Evolutionary conservation across 768 basidiomycete genomes (phyloP), one percentile per base, ranked within the genome.

Genomic region (Termitomyces sp.): DNA sequence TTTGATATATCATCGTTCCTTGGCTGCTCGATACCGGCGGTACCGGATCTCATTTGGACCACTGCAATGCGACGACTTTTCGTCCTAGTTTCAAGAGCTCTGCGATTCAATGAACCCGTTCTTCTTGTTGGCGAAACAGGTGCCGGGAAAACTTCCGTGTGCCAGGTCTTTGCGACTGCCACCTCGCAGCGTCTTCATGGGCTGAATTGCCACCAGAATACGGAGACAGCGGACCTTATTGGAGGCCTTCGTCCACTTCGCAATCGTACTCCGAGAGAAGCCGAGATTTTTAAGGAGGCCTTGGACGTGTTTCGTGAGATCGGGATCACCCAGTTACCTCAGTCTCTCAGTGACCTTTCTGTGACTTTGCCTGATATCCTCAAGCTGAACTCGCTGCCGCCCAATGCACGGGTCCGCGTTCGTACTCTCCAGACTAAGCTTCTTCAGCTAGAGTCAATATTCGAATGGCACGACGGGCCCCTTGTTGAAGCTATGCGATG

Each of bases 381-480:
- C 47, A 72, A 74, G 52, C 66, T 50, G 9, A 28, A 56, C 20
- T 30, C 61, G 0, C 18, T 83, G 5, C 70, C 77, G 33, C 43
- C 68, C 1, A 66, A 73, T 5, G 56, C 70, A 33, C 71, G 65
- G 23, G 50, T 64, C 4, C 70, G 70, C 28, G 64, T 89, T 9
- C 70, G 72, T 44, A 74, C 75, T 4, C 70, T 82, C 12, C 81
- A 77, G 35, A 73, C 69, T 13, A 77, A 76, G 23, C 67, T 89
- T 2, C 69, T 77, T 52, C 76, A 76, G 30, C 74, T 87, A 0
- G 79, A 82, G n/a, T 85, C 91, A 0, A 84, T 98, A 44, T 98
- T 99, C 68, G 91, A 97, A 69, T 99, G 97, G 97, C 84, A 90
- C 61, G 93, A 98, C 67, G 97, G 97, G 2, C 95, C 97, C n/a